These are phyloP conservation scores for Trypanosoma rangeli DNA, from an alignment of 208 protist genomes.

Conservation along the genomic window DNA sequence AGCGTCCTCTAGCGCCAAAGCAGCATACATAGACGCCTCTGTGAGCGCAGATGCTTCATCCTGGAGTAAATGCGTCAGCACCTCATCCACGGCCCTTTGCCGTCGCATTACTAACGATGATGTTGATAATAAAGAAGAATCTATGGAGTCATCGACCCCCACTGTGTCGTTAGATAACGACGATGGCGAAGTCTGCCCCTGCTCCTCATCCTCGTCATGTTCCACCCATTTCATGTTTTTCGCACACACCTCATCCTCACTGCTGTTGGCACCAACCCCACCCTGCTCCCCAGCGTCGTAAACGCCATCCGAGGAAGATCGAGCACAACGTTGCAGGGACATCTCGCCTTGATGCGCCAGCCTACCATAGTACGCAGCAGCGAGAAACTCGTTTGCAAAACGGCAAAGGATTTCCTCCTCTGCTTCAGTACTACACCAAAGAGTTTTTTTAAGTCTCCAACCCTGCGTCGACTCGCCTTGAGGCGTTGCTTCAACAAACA, in stretches of 20 bases:
- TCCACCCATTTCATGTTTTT: not conserved
- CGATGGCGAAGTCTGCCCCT: not conserved
- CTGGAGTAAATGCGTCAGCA: slow-evolving; percentile 9
- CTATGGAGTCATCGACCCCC: not conserved
- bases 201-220: not conserved
- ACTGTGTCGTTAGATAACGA: not conserved
- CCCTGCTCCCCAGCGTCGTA: not conserved
- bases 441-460: slow-evolving; percentile 4
- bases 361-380: slow-evolving; percentile 43
- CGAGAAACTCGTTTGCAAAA: slow-evolving; percentile 47
- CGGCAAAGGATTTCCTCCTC: slow-evolving; percentile 18
- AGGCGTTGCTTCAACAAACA: slow-evolving; percentile 27
- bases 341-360: slow-evolving; percentile 27
- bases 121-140: not conserved
- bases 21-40: slow-evolving; percentile 16
- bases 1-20: not conserved
- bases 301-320: not conserved
- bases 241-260: not conserved
- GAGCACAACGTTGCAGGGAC: not conserved
- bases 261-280: not conserved
- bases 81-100: slow-evolving; percentile 2
- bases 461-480: not conserved
- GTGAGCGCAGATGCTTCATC: slow-evolving; percentile 2
- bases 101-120: not conserved
- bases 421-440: slow-evolving; percentile 8